A percentile compares a stretch with the other conserved stretches of the same genome.
Conservation (phyloP, 208 protist genomes). For the Trypanosoma scelopori region DNA sequence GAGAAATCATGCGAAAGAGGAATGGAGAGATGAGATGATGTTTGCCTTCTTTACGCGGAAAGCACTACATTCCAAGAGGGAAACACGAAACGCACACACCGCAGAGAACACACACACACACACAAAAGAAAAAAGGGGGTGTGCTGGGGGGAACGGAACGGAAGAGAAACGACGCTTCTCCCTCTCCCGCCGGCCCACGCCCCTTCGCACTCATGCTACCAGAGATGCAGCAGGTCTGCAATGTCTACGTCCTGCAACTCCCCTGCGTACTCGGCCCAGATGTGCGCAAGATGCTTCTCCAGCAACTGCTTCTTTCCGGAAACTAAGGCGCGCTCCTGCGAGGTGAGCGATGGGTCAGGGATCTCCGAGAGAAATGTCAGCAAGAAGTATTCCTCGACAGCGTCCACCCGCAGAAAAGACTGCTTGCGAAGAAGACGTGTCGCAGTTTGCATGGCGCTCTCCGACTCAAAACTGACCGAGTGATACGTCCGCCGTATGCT, state of each 20-base stretch:
- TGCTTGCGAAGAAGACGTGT: conserved; percentile 45
- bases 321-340: conserved; percentile 11
- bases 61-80: too few species aligned
- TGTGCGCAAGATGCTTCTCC: conserved; percentile 25
- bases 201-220: conserved; percentile 3
- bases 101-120: too few species aligned
- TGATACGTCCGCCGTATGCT: conserved; percentile 31
- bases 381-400: conserved; percentile 46
- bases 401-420: conserved; percentile 47
- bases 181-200: not conserved
- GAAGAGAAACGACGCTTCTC: not conserved
- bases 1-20: too few species aligned
- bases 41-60: too few species aligned
- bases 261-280: conserved; percentile 39
- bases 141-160: not conserved
- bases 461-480: conserved; percentile 22
- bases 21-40: too few species aligned
- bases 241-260: conserved; percentile 39
- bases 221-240: conserved; percentile 39
- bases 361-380: conserved; percentile 16
- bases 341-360: conserved; percentile 5
- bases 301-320: conserved; percentile 8
- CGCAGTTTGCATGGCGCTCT: conserved; percentile 25
- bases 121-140: too few species aligned
- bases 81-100: too few species aligned